Conservation (phyloP, 352 stramenopile genomes). For the Phytophthora macrochlamydospora region DNA sequence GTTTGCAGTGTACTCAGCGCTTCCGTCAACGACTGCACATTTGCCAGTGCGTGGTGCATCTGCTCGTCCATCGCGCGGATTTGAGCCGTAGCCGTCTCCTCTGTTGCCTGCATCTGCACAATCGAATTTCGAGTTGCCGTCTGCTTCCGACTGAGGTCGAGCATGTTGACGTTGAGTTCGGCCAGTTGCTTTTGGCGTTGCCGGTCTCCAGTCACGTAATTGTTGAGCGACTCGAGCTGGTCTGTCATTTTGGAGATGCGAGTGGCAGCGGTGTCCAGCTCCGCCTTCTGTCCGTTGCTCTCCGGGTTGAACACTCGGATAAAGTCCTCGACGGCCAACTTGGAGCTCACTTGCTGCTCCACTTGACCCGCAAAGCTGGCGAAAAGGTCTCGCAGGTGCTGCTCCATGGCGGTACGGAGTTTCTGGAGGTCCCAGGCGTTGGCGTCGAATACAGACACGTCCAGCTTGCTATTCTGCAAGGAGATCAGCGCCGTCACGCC, state of each 20-base stretch:
- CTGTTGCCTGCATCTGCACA: conserved; percentile 42
- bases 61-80: conserved; percentile 27
- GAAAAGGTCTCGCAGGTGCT: conserved; percentile 67
- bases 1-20: conserved; percentile 23
- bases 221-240: conserved; percentile 49
- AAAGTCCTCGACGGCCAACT: conserved; percentile 69
- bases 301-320: conserved; percentile 70
- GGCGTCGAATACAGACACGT: conserved; percentile 67
- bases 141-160: conserved; percentile 60
- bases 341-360: conserved; percentile 52
- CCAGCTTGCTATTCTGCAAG: conserved; percentile 60
- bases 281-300: conserved; percentile 48
- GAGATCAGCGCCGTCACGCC: conserved; percentile 31
- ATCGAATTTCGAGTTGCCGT: conserved; percentile 47
- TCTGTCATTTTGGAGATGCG: conserved; percentile 58
- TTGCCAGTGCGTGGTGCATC: conserved; percentile 22
- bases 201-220: conserved; percentile 50
- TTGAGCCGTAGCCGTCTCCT: conserved; percentile 33
- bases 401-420: conserved; percentile 54
- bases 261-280: conserved; percentile 50
- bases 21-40: conserved; percentile 23
- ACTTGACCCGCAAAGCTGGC: conserved; percentile 58
- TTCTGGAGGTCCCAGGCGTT: conserved; percentile 61
- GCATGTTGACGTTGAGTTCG: conserved; percentile 49
- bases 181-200: conserved; percentile 54